A percentile compares a stretch with the other conserved stretches of the same genome.
These are phyloP conservation scores for Vanderwaltozyma tropicalis DNA, from an alignment of 805 yeast genomes.

Conservation along the genomic window DNA sequence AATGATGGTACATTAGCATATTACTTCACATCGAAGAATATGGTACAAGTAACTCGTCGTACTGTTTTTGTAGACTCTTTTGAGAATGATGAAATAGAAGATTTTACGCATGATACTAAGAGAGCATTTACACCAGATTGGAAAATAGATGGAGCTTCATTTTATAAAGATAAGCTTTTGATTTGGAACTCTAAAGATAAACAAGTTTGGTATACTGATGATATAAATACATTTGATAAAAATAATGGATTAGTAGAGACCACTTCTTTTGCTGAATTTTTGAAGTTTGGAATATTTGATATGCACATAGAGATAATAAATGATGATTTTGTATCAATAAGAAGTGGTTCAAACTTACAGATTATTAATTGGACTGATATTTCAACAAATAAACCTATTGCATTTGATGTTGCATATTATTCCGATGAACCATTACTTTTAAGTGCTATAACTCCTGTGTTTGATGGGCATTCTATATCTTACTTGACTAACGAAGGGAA, in stretches of 20 bases:
- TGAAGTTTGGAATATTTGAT: too few relatives aligned
- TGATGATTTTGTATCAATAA: too few relatives aligned
- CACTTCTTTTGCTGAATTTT: too few relatives aligned
- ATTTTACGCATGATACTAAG: background rate
- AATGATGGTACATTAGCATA: constrained; percentile 4
- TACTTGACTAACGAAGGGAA: background rate
- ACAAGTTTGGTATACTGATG: background rate
- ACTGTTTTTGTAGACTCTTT: constrained; percentile 6
- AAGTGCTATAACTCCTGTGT: too few relatives aligned
- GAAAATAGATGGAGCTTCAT: constrained; percentile 8
- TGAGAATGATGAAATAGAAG: background rate
- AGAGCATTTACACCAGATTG: constrained; percentile 4
- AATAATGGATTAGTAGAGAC: background rate
- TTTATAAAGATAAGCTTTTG: constrained; percentile 4
- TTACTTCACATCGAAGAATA: constrained; percentile 5
- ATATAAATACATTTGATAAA: background rate
- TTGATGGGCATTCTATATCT: too few relatives aligned
- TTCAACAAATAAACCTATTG: too few relatives aligned
- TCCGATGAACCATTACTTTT: too few relatives aligned
- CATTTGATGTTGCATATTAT: too few relatives aligned
- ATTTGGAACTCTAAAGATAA: constrained; percentile 11
- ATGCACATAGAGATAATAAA: too few relatives aligned
- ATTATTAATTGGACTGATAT: too few relatives aligned
- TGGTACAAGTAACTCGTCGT: constrained; percentile 12
- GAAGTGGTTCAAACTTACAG: too few relatives aligned